A percentile compares a stretch with the other conserved stretches of the same genome.
These are phyloP conservation scores for Fusarium buxicola DNA, from an alignment of 2,329 filamentous ascomycete genomes.

Conservation along the genomic window DNA sequence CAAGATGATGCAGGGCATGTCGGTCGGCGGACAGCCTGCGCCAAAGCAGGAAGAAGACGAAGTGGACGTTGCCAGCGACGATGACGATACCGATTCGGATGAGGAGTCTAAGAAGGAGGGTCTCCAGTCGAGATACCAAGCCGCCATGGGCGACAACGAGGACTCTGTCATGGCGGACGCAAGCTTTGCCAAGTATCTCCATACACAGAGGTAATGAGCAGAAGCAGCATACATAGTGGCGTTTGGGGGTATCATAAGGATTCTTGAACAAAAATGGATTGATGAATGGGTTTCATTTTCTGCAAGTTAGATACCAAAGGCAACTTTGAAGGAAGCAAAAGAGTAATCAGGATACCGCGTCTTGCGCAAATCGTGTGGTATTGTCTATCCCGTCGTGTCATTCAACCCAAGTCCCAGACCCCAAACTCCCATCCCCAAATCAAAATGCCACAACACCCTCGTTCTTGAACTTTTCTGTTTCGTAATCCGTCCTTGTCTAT, in stretches of 20 bases:
- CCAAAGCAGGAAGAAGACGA: slow-evolving; percentile 59
- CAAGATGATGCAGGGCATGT: slow-evolving; percentile 95
- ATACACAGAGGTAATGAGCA: slow-evolving; percentile 54
- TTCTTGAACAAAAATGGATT: slow-evolving; percentile 17
- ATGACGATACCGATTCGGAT: slow-evolving; percentile 67
- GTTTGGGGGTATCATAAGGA: slow-evolving; percentile 37
- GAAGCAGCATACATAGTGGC: slow-evolving; percentile 33
- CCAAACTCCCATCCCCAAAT: slow-evolving; percentile 43
- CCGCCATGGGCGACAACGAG: slow-evolving; percentile 73
- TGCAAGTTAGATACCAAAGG: slow-evolving; percentile 41
- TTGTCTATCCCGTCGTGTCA: slow-evolving; percentile 33
- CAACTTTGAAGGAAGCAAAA: slow-evolving; percentile 35
- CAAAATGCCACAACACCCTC: slow-evolving; percentile 31
- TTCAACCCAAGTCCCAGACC: slow-evolving; percentile 38
- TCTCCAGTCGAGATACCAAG: slow-evolving; percentile 80
- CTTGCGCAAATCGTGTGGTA: slow-evolving; percentile 22
- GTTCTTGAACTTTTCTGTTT: slow-evolving; percentile 21
- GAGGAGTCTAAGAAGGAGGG: slow-evolving; percentile 73
- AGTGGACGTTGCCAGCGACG: slow-evolving; percentile 67
- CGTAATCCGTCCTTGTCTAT: slow-evolving; percentile 53
- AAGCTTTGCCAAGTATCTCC: slow-evolving; percentile 72
- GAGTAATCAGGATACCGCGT: slow-evolving; percentile 23
- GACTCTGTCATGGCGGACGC: slow-evolving; percentile 65
- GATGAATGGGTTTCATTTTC: slow-evolving; percentile 25
- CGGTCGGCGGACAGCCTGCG: slow-evolving; percentile 53